Evolutionary conservation across 106 monocot genomes (phyloP).

Genomic region (Triglochin maritima): DNA sequence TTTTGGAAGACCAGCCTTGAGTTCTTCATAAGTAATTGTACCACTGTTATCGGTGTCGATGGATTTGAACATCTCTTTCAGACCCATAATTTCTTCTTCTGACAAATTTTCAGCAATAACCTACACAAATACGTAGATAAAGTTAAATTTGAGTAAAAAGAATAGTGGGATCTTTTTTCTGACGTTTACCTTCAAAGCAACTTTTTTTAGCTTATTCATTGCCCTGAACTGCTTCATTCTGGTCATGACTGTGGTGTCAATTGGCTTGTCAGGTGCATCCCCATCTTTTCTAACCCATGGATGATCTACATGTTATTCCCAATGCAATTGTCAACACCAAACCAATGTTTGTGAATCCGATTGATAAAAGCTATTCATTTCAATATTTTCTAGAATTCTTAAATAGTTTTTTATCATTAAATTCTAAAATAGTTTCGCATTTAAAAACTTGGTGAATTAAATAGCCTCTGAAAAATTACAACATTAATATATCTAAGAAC

Average conservation of each 20-base stretch:
- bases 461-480: too few relatives aligned
- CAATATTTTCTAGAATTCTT: too few relatives aligned
- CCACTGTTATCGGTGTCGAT: conserved; percentile 71
- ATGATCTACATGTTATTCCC: conserved; percentile 16
- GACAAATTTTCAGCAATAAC: conserved; percentile 75
- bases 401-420: too few relatives aligned
- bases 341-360: too few relatives aligned
- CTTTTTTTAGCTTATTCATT: conserved; percentile 30
- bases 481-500: too few relatives aligned
- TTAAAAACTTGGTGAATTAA: too few relatives aligned
- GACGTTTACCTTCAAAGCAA: conserved; percentile 14
- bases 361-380: too few relatives aligned
- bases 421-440: too few relatives aligned
- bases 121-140: conserved; percentile 16
- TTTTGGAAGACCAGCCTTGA: conserved; percentile 53
- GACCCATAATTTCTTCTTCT: conserved; percentile 76
- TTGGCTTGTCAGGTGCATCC: conserved; percentile 24
- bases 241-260: conserved; percentile 17
- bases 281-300: conserved; percentile 25
- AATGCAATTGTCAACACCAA: background rate
- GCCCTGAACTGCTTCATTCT: conserved; percentile 32
- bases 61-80: conserved; percentile 67
- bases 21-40: conserved; percentile 62
- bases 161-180: background rate
- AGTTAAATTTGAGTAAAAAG: background rate